Percentiles rank a stretch among this genome's conserved stretches.
Conservation (phyloP, 805 yeast genomes). For the Yarrowia osloensis region DNA sequence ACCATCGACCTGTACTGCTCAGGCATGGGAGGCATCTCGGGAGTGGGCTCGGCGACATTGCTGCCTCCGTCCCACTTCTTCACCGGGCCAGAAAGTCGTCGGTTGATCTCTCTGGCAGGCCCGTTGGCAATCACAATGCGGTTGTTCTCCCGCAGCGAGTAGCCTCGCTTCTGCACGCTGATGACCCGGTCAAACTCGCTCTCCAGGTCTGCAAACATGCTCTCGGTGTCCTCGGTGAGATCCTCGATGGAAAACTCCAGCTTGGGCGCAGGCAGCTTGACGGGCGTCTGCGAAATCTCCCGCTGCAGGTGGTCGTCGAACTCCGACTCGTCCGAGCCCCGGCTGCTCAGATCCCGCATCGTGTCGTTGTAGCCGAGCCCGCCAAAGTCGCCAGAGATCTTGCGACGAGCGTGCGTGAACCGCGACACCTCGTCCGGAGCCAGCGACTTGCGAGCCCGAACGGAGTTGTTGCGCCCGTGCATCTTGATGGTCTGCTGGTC, state of each 20-base stretch:
- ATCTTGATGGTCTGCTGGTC: constrained; percentile 29
- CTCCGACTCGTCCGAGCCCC: neutral
- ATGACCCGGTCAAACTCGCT: constrained; percentile 37
- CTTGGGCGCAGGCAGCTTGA: constrained; percentile 34
- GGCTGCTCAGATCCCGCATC: neutral
- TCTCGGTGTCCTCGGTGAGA: constrained; percentile 31
- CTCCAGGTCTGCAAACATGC: constrained; percentile 37
- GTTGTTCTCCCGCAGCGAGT: constrained; percentile 36
- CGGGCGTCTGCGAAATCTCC: constrained; percentile 32
- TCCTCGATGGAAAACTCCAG: constrained; percentile 31
- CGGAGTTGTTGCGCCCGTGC: constrained; percentile 13
- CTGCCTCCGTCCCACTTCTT: constrained; percentile 3
- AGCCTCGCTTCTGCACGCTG: constrained; percentile 37
- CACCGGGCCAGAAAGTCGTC: constrained; percentile 23
- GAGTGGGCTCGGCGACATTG: constrained; percentile 8
- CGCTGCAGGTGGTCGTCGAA: constrained; percentile 32
- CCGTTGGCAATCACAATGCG: constrained; percentile 36
- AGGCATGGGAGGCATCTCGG: constrained; percentile 17
- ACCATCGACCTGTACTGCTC: constrained; percentile 18
- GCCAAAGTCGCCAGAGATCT: constrained; percentile 16
- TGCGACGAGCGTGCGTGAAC: constrained; percentile 18
- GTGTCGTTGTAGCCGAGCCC: constrained; percentile 22
- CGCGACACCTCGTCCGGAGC: constrained; percentile 16
- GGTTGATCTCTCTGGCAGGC: constrained; percentile 1
- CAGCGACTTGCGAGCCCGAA: constrained; percentile 11